These are phyloP conservation scores for Pleurotus eryngii DNA, from an alignment of 768 basidiomycete genomes.

Conservation along the genomic window DNA sequence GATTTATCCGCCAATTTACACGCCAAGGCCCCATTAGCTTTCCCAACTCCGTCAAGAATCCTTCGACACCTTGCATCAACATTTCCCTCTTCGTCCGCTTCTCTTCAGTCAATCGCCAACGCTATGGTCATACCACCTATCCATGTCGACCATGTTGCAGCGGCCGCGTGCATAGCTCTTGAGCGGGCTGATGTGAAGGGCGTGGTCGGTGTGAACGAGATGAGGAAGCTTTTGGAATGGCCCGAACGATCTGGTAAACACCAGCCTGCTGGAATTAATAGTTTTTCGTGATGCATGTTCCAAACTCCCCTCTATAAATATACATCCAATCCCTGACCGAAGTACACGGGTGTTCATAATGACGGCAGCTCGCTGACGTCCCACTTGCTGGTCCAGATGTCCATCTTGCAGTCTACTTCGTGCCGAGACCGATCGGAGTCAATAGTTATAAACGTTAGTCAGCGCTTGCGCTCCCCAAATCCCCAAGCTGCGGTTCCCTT, in stretches of 20 bases:
- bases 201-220: conserved; percentile 64
- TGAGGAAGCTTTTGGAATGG: conserved; percentile 80
- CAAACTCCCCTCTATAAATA: too few species aligned
- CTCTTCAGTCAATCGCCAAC: conserved; percentile 66
- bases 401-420: too few species aligned
- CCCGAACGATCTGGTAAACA: conserved; percentile 10
- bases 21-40: conserved; percentile 45
- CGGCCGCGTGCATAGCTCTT: conserved; percentile 69
- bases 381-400: too few species aligned
- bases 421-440: too few species aligned
- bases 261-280: not conserved
- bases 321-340: too few species aligned
- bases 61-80: conserved; percentile 49
- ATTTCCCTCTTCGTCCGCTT: conserved; percentile 25
- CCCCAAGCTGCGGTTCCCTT: too few species aligned
- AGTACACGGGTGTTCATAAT: too few species aligned
- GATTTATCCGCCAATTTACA: conserved; percentile 79
- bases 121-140: conserved; percentile 84
- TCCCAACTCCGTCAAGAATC: conserved; percentile 66
- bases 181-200: conserved; percentile 54
- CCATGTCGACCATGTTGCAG: conserved; percentile 93
- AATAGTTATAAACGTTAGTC: too few species aligned
- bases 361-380: too few species aligned
- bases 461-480: too few species aligned
- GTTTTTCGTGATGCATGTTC: too few species aligned